A percentile compares a stretch with the other conserved stretches of the same genome.
phyloP scores from a whole-genome alignment of 1,139 yeast genomes.

The Yamadazyma epiphylla region DNA sequence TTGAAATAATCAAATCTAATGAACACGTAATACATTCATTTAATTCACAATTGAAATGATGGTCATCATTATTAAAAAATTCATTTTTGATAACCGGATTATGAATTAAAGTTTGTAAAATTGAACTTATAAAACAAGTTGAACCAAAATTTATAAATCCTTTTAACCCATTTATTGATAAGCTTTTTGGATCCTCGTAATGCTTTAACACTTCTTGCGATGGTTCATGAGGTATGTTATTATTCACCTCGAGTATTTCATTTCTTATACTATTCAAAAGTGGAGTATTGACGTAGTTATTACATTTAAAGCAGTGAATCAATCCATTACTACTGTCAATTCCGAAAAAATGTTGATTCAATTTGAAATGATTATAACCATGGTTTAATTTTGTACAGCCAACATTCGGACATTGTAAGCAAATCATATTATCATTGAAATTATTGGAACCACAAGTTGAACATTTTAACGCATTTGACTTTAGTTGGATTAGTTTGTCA shows the following conservation, averaged over 20 bases:
- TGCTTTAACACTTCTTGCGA: slow-evolving; percentile 19
- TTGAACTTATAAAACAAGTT: slow-evolving; percentile 92
- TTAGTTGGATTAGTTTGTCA: slow-evolving; percentile 31
- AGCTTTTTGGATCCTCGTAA: slow-evolving; percentile 48
- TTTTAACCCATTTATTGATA: slow-evolving; percentile 69
- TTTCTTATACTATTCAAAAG: slow-evolving; percentile 50
- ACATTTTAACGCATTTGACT: slow-evolving; percentile 45
- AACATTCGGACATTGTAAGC: slow-evolving; percentile 79
- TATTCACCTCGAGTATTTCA: slow-evolving; percentile 14
- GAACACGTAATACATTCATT: slow-evolving; percentile 78
- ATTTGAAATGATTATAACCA: slow-evolving; percentile 57
- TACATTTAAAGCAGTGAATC: slow-evolving; percentile 75
- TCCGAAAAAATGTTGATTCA: slow-evolving; percentile 70
- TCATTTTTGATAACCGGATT: slow-evolving; percentile 80
- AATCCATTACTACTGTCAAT: slow-evolving; percentile 57
- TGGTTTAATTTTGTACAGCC: slow-evolving; percentile 63
- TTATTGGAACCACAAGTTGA: slow-evolving; percentile 44
- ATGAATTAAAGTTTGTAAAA: slow-evolving; percentile 80
- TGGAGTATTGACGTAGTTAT: slow-evolving; percentile 63
- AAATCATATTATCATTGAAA: slow-evolving; percentile 55
- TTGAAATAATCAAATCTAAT: slow-evolving; percentile 69
- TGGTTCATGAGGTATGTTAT: slow-evolving; percentile 5
- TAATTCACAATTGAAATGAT: slow-evolving; percentile 41
- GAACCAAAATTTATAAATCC: slow-evolving; percentile 95
- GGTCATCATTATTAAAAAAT: slow-evolving; percentile 65